A percentile compares a stretch with the other conserved stretches of the same genome.
Evolutionary conservation across 2,329 filamentous ascomycete species (phyloP).

Genomic region (Penicillium sclerotigenum): DNA sequence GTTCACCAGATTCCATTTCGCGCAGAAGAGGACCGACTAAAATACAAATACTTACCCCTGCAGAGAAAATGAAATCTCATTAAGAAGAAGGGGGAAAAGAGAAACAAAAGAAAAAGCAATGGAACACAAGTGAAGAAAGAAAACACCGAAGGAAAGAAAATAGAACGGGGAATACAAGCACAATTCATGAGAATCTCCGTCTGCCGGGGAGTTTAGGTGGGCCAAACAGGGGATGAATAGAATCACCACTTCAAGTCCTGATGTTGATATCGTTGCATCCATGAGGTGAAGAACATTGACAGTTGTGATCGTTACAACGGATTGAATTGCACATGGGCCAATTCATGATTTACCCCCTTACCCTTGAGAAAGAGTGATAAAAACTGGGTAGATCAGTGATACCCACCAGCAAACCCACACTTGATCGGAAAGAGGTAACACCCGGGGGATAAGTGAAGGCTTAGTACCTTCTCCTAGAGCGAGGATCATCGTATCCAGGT

Average conservation of each 20-base stretch:
- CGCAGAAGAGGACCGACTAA: slow-evolving; percentile 28
- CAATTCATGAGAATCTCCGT: slow-evolving; percentile 12
- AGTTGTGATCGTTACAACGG: slow-evolving; percentile 13
- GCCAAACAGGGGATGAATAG: not conserved
- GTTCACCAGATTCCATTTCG: slow-evolving; percentile 17
- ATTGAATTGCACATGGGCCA: slow-evolving; percentile 30
- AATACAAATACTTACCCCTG: slow-evolving; percentile 45
- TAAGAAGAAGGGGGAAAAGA: slow-evolving; percentile 24
- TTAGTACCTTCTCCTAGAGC: slow-evolving; percentile 60
- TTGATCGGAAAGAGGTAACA: slow-evolving; percentile 17
- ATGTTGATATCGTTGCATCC: not conserved
- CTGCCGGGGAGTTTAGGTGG: not conserved
- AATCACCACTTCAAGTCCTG: not conserved
- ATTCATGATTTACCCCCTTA: slow-evolving; percentile 38
- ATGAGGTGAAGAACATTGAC: not conserved
- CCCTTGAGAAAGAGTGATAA: slow-evolving; percentile 25
- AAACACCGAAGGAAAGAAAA: slow-evolving; percentile 19
- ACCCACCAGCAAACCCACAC: slow-evolving; percentile 45
- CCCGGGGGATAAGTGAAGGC: slow-evolving; percentile 7
- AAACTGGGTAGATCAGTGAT: slow-evolving; percentile 34
- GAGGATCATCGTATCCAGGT: slow-evolving; percentile 68
- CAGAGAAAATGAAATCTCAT: slow-evolving; percentile 20
- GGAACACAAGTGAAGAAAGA: slow-evolving; percentile 24
- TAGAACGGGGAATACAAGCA: slow-evolving; percentile 25
- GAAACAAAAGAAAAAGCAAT: slow-evolving; percentile 32